Conservation (phyloP, 805 yeast genomes). For the Ogataea nitratoaversa region DNA sequence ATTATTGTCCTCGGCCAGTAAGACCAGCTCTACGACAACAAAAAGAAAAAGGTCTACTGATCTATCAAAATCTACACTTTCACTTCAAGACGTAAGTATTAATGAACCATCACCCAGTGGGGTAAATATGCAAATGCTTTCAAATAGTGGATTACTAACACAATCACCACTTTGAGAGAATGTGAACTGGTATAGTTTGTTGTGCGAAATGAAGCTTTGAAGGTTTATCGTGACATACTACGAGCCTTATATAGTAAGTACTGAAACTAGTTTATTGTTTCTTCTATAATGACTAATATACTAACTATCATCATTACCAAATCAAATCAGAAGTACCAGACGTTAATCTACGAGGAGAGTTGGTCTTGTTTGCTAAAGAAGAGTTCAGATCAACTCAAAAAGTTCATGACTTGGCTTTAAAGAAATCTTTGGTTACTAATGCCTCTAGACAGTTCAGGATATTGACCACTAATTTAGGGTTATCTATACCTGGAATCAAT, state of each 20-base stretch:
- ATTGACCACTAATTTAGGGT: slow-evolving; percentile 25
- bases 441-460: slow-evolving; percentile 33
- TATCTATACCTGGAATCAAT: slow-evolving; percentile 24
- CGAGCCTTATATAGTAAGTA: slow-evolving; percentile 26
- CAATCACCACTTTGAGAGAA: not conserved
- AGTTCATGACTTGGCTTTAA: slow-evolving; percentile 24
- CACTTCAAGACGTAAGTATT: not conserved
- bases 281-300: too few relatives aligned
- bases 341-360: slow-evolving; percentile 16
- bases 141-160: too few relatives aligned
- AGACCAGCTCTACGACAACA: not conserved
- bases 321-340: slow-evolving; percentile 29
- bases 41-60: not conserved
- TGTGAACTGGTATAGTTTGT: slow-evolving; percentile 31
- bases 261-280: not conserved
- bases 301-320: too few relatives aligned
- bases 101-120: too few relatives aligned
- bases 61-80: not conserved
- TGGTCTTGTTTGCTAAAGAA: slow-evolving; percentile 26
- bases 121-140: too few relatives aligned
- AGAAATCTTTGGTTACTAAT: slow-evolving; percentile 28
- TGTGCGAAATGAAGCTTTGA: slow-evolving; percentile 23
- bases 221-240: slow-evolving; percentile 30
- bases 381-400: slow-evolving; percentile 26
- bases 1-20: not conserved